Evolutionary conservation across 805 yeast genomes (phyloP).

Genomic region (Candida mattraensis): DNA sequence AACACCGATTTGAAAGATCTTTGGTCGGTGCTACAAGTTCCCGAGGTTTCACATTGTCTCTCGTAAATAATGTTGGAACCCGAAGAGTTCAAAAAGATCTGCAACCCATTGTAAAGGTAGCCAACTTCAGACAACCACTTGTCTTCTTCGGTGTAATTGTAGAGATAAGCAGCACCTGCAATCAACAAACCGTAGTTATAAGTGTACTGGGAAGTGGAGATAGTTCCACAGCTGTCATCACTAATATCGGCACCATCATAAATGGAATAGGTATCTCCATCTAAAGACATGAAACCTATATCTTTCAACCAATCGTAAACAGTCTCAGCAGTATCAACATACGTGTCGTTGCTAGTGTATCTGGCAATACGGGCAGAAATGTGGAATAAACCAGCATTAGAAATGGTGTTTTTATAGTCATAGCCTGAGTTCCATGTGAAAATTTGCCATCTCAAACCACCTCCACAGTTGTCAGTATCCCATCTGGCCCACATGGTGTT

Average conservation of each 20-base stretch:
- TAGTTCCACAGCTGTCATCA: conserved; percentile 44
- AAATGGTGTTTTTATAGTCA: conserved; percentile 81
- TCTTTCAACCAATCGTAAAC: conserved; percentile 66
- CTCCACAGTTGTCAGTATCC: conserved; percentile 63
- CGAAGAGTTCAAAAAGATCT: conserved; percentile 45
- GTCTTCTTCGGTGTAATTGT: conserved; percentile 54
- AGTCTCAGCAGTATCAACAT: conserved; percentile 69
- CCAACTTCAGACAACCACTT: conserved; percentile 42
- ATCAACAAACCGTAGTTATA: conserved; percentile 69
- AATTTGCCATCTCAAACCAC: conserved; percentile 92
- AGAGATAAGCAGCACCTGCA: conserved; percentile 69
- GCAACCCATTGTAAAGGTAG: conserved; percentile 39
- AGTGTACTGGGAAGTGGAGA: conserved; percentile 57
- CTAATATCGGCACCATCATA: conserved; percentile 60
- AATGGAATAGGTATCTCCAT: conserved; percentile 37
- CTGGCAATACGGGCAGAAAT: conserved; percentile 82
- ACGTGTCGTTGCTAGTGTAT: conserved; percentile 69
- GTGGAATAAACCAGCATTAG: conserved; percentile 82
- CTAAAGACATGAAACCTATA: conserved; percentile 23
- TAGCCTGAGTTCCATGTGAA: conserved; percentile 87
- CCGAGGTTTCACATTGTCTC: conserved; percentile 52
- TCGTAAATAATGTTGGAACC: conserved; percentile 52
- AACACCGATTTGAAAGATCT: conserved; percentile 72
- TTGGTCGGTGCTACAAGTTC: conserved; percentile 70
- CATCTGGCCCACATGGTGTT: conserved; percentile 81